These are phyloP conservation scores for Paracorniculantispora psalliotae DNA, from an alignment of 2,329 filamentous ascomycete genomes.

Conservation along the genomic window DNA sequence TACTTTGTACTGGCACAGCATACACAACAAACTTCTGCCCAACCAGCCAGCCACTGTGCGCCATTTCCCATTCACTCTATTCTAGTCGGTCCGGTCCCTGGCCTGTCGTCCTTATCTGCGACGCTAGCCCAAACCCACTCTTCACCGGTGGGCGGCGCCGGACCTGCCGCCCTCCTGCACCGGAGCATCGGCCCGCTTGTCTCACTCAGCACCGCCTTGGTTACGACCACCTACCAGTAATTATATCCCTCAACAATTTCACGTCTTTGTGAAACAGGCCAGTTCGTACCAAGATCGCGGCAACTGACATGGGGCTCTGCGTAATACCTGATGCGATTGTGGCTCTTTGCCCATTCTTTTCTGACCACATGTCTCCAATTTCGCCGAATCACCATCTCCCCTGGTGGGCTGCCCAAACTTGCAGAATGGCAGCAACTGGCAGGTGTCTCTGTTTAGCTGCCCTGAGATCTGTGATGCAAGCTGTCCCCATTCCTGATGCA, in stretches of 20 bases:
- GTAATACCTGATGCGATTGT: neutral
- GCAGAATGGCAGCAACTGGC: no score
- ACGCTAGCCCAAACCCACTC: neutral
- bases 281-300: neutral
- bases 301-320: no score
- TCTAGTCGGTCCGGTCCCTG: constrained; percentile 2
- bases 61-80: neutral
- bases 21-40: neutral
- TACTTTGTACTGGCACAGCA: no score
- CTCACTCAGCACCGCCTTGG: constrained; percentile 7
- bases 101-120: neutral
- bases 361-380: neutral
- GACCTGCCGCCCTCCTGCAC: neutral
- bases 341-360: neutral
- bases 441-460: no score
- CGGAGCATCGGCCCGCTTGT: constrained; percentile 12
- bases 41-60: constrained; percentile 2
- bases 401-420: no score
- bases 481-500: no score
- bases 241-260: constrained; percentile 9
- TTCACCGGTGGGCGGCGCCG: constrained; percentile 2
- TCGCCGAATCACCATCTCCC: neutral
- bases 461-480: no score
- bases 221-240: neutral
- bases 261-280: neutral